Evolutionary conservation across 2,329 filamentous ascomycete genomes (phyloP).

Genomic region (Chlorencoelia australis): DNA sequence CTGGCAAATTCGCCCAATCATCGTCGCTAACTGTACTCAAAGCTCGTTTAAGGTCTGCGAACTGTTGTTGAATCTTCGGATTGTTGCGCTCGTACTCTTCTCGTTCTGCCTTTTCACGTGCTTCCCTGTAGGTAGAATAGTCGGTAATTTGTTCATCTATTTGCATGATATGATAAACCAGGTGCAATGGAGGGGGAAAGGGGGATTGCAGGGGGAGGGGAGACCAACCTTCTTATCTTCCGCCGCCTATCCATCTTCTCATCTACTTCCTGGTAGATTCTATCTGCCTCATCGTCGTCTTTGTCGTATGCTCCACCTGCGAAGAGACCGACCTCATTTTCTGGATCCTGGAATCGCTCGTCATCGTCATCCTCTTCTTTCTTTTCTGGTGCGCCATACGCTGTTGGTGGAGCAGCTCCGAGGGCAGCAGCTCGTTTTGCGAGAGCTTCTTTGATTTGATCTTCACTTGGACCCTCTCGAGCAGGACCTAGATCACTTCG

Average conservation of each 20-base stretch:
- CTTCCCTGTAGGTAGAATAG: constrained; percentile 69
- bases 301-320: constrained; percentile 93
- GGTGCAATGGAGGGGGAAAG: constrained; percentile 32
- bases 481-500: constrained; percentile 93
- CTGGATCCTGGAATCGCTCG: constrained; percentile 85
- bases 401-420: constrained; percentile 58
- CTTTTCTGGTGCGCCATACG: constrained; percentile 50
- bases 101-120: constrained; percentile 78
- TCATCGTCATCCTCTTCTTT: constrained; percentile 63
- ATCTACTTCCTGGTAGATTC: constrained; percentile 91
- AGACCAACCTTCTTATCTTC: constrained; percentile 74
- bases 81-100: constrained; percentile 97
- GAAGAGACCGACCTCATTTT: constrained; percentile 93
- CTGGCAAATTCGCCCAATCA: constrained; percentile 90
- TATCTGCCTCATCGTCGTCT: constrained; percentile 94
- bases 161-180: constrained; percentile 59
- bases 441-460: constrained; percentile 96
- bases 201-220: constrained; percentile 17
- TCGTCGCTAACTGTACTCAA: constrained; percentile 84
- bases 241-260: constrained; percentile 92
- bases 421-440: constrained; percentile 85
- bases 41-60: constrained; percentile 88
- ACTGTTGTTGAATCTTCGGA: constrained; percentile 96
- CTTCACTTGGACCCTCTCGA: constrained; percentile 88
- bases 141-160: constrained; percentile 71